Evolutionary conservation across 2,329 filamentous ascomycete species (phyloP).

Genomic region (Scortechinia acanthostroma): DNA sequence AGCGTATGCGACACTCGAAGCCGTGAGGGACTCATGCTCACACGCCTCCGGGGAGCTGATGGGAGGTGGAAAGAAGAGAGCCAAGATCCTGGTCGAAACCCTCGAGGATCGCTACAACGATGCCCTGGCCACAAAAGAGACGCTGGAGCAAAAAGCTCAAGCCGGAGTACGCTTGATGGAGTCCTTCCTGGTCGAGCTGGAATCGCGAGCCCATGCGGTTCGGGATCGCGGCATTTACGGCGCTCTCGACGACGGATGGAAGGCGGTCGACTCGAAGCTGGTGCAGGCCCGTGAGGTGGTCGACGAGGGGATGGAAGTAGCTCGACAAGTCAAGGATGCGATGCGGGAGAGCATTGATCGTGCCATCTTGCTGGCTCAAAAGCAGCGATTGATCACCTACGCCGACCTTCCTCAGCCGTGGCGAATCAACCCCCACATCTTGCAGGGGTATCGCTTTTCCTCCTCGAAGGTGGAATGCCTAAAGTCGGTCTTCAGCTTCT

Average conservation of each 20-base stretch:
- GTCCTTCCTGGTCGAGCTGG: slow-evolving; percentile 50
- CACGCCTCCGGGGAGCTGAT: neutral
- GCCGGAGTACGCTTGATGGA: slow-evolving; percentile 59
- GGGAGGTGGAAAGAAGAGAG: neutral
- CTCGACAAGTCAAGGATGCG: slow-evolving; percentile 49
- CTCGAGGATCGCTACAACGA: slow-evolving; percentile 57
- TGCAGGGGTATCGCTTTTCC: slow-evolving; percentile 59
- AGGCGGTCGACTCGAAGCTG: neutral
- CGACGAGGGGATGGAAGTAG: slow-evolving; percentile 54
- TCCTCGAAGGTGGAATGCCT: slow-evolving; percentile 60
- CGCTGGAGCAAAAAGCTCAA: slow-evolving; percentile 58
- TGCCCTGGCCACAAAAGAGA: slow-evolving; percentile 54
- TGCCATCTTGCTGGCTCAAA: slow-evolving; percentile 45
- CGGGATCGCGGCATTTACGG: slow-evolving; percentile 50
- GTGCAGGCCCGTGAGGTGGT: neutral
- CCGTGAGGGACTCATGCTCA: neutral
- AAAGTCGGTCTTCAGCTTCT: slow-evolving; percentile 47
- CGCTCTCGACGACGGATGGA: slow-evolving; percentile 26
- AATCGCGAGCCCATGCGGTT: slow-evolving; percentile 52
- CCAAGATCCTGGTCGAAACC: slow-evolving; percentile 49
- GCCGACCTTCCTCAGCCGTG: slow-evolving; percentile 60
- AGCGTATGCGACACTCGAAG: slow-evolving; percentile 1
- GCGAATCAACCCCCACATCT: slow-evolving; percentile 62
- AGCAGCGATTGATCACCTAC: slow-evolving; percentile 57
- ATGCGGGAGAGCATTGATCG: slow-evolving; percentile 51